A percentile compares a stretch with the other conserved stretches of the same genome.
These are phyloP conservation scores for Cicer cuneatum DNA, from an alignment of 306 rosid species.

Conservation along the genomic window DNA sequence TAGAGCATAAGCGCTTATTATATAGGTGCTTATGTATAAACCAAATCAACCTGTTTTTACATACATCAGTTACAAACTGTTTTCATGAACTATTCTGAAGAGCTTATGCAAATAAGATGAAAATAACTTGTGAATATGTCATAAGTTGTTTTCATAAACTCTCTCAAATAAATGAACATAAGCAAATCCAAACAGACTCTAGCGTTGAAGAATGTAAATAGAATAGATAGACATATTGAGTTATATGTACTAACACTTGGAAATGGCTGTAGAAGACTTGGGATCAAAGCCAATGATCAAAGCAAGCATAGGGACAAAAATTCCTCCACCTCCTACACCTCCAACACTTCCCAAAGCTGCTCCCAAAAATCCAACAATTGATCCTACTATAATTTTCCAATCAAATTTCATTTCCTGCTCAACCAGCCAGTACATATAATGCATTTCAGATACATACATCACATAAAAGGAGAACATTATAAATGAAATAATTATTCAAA, in stretches of 20 bases:
- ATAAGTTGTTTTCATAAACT: no score
- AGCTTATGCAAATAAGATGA: no score
- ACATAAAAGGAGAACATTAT: neutral
- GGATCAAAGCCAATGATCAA: slow-evolving; percentile 85
- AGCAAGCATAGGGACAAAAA: slow-evolving; percentile 84
- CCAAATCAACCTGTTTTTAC: no score
- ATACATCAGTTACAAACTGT: no score
- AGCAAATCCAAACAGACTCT: no score
- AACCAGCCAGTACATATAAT: slow-evolving; percentile 27
- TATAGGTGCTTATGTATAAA: no score
- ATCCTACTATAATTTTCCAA: slow-evolving; percentile 72
- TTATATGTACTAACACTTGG: slow-evolving; percentile 67
- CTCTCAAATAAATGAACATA: no score
- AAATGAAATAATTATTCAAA: neutral
- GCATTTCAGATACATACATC: slow-evolving; percentile 34
- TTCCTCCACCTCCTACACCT: slow-evolving; percentile 94
- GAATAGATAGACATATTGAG: neutral
- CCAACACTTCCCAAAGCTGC: slow-evolving; percentile 92
- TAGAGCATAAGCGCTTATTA: no score
- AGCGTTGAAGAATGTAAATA: neutral
- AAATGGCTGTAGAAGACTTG: slow-evolving; percentile 86
- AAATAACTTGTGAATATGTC: no score
- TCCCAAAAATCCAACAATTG: slow-evolving; percentile 81
- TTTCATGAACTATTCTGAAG: no score
- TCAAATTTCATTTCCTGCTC: slow-evolving; percentile 80